phyloP scores from a whole-genome alignment of 345 rosid species.

The Barbarea vulgaris region DNA sequence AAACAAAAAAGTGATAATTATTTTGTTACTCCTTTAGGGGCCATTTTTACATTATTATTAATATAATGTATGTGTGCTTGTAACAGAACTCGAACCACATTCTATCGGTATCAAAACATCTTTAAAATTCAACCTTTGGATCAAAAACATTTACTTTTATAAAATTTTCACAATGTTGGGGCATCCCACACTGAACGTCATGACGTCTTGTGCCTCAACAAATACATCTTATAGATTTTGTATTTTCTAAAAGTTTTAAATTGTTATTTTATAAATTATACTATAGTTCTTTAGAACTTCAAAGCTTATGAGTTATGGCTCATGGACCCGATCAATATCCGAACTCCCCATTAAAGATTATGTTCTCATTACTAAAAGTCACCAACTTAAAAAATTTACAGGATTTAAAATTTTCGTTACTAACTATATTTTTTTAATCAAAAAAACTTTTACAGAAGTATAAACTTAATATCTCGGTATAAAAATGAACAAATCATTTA shows the following conservation, averaged over 20 bases:
- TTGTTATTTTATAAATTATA: background rate
- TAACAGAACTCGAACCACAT: background rate
- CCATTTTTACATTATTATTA: background rate
- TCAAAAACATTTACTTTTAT: background rate
- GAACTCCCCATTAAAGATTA: background rate
- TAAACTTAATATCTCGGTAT: background rate
- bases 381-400: background rate
- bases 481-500: background rate
- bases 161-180: background rate
- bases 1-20: background rate
- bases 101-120: background rate
- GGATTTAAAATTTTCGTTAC: background rate
- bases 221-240: background rate
- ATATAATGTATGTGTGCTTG: background rate
- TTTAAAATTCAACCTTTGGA: background rate
- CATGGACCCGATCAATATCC: background rate
- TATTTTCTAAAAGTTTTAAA: no score
- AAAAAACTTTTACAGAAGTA: no score
- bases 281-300: background rate
- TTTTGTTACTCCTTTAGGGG: slow-evolving; percentile 5
- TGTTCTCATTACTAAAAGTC: background rate
- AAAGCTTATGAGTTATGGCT: background rate
- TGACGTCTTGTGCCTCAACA: slow-evolving; percentile 4
- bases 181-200: background rate
- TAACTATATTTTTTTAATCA: background rate